A percentile compares a stretch with the other conserved stretches of the same genome.
Evolutionary conservation across 2,329 filamentous ascomycete species (phyloP).

Genomic region (Scytalidium lignicola): DNA sequence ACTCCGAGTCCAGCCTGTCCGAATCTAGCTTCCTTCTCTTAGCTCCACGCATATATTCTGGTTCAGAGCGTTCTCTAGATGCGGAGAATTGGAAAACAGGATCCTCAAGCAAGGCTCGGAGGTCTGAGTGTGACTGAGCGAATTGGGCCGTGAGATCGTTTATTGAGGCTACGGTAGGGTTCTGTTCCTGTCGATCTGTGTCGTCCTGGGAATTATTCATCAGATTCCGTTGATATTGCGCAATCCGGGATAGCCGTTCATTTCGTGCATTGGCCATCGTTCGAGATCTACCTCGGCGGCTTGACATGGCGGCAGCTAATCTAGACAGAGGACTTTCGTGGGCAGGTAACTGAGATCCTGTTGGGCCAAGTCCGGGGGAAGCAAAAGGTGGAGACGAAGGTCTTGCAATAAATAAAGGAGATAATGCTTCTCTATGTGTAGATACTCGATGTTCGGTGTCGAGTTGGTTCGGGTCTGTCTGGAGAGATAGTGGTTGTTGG

Average conservation of each 20-base stretch:
- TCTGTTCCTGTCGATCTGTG: neutral
- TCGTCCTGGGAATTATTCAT: neutral
- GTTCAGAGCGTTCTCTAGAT: slow-evolving; percentile 21
- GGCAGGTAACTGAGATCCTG: slow-evolving; percentile 1
- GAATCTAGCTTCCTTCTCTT: slow-evolving; percentile 70
- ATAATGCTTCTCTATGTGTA: neutral
- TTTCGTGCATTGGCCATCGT: slow-evolving; percentile 9
- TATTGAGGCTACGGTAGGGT: neutral
- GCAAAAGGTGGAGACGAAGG: neutral
- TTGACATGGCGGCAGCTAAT: slow-evolving; percentile 2
- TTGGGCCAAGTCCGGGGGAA: neutral
- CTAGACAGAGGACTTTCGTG: slow-evolving; percentile 15
- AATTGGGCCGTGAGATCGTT: neutral
- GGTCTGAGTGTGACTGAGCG: slow-evolving; percentile 8
- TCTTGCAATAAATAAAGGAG: neutral
- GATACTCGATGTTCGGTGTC: neutral
- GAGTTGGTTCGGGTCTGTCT: neutral
- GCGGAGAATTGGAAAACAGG: slow-evolving; percentile 18
- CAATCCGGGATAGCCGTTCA: neutral
- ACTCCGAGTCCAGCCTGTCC: slow-evolving; percentile 44
- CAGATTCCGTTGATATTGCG: neutral
- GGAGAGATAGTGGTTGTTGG: neutral
- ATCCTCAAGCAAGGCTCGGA: slow-evolving; percentile 21
- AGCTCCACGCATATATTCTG: slow-evolving; percentile 45
- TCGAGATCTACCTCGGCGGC: slow-evolving; percentile 18